Conservation (phyloP, 1,284 basidiomycete species). For the Phlebopus sp. region DNA sequence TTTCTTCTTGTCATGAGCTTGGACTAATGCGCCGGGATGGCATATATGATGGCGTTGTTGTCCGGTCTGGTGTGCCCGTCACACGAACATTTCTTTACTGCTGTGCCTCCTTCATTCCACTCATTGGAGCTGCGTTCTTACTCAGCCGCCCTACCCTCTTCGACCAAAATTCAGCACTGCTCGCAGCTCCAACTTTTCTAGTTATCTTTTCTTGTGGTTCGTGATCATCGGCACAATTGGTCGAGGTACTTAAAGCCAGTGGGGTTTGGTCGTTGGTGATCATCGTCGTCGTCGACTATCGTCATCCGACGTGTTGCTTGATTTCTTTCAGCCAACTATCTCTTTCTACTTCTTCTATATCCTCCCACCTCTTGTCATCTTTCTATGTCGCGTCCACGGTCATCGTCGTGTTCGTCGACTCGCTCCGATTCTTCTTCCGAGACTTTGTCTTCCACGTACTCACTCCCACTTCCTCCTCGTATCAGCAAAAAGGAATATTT, state of each 20-base stretch:
- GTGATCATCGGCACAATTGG: neutral
- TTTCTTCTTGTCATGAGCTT: conserved; percentile 8
- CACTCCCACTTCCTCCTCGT: conserved; percentile 18
- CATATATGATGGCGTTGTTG: conserved; percentile 13
- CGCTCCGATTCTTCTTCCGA: conserved; percentile 25
- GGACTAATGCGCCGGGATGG: conserved; percentile 8
- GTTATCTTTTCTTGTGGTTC: neutral
- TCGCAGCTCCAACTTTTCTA: conserved; percentile 15
- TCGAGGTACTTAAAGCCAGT: conserved; percentile 27
- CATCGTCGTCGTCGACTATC: neutral
- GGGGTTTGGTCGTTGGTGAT: neutral
- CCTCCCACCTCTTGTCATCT: neutral
- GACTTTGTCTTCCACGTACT: conserved; percentile 30
- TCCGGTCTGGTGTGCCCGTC: neutral
- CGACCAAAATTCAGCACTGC: conserved; percentile 11
- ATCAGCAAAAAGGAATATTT: conserved; percentile 78
- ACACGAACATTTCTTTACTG: conserved; percentile 6
- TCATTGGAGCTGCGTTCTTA: conserved; percentile 2
- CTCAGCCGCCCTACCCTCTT: neutral
- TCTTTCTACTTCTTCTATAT: conserved; percentile 15
- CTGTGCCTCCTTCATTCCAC: neutral
- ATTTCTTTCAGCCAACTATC: no score
- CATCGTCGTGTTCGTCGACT: conserved; percentile 19
- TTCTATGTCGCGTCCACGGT: conserved; percentile 16
- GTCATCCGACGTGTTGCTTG: neutral